These are phyloP conservation scores for Pythium graminicola DNA, from an alignment of 352 stramenopile species.

Conservation along the genomic window DNA sequence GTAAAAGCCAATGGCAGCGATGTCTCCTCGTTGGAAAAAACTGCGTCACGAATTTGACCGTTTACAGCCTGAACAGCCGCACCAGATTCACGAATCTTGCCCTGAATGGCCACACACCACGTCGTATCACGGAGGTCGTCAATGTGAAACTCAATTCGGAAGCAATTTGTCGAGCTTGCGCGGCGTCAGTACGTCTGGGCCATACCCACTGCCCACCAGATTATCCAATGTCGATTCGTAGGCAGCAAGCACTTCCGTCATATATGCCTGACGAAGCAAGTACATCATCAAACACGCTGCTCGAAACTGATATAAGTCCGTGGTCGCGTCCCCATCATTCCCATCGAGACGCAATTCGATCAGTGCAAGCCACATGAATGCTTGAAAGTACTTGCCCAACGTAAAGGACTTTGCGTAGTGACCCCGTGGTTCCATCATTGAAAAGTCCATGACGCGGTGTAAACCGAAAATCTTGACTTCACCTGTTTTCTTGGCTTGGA, in stretches of 20 bases:
- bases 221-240: not conserved
- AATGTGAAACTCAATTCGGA: not conserved
- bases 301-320: slow-evolving; percentile 18
- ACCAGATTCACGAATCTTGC: too few relatives aligned
- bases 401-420: slow-evolving; percentile 20
- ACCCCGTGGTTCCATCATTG: slow-evolving; percentile 26
- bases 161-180: not conserved
- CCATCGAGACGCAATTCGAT: slow-evolving; percentile 26
- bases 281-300: slow-evolving; percentile 17
- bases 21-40: not conserved
- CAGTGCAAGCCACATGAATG: slow-evolving; percentile 22
- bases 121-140: not conserved
- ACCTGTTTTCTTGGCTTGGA: not conserved
- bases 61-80: slow-evolving; percentile 15
- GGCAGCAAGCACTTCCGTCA: not conserved
- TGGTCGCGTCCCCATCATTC: slow-evolving; percentile 8
- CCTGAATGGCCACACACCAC: too few relatives aligned
- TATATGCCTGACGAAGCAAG: slow-evolving; percentile 11
- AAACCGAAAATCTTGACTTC: slow-evolving; percentile 5
- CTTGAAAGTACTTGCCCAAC: slow-evolving; percentile 19
- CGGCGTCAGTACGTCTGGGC: not conserved
- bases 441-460: slow-evolving; percentile 22
- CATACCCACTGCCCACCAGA: not conserved
- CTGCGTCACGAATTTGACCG: slow-evolving; percentile 14
- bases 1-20: slow-evolving; percentile 14